phyloP scores from a whole-genome alignment of 2,329 filamentous ascomycete genomes.

The Diaporthe capsici region DNA sequence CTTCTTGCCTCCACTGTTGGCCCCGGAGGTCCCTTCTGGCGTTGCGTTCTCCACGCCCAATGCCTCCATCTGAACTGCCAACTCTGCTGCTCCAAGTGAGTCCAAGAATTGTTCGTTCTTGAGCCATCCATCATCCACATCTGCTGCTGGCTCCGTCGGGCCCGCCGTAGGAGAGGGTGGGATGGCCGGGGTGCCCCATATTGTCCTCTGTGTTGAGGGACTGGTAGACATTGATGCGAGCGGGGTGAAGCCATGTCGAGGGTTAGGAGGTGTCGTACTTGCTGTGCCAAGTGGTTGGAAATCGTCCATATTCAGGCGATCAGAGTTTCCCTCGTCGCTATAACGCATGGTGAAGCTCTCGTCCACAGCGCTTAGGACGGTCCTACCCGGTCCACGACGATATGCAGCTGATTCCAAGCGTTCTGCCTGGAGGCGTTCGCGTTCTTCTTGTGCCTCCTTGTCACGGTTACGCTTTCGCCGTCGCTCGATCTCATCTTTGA shows the following conservation, averaged over 20 bases:
- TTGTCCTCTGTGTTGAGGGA: conserved; percentile 81
- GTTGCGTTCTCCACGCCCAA: conserved; percentile 56
- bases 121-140: conserved; percentile 84
- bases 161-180: conserved; percentile 69
- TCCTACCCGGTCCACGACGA: conserved; percentile 62
- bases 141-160: conserved; percentile 51
- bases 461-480: conserved; percentile 84
- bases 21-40: conserved; percentile 43
- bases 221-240: conserved; percentile 86
- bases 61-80: conserved; percentile 71
- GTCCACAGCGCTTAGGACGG: conserved; percentile 56
- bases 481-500: conserved; percentile 81
- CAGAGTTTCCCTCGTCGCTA: conserved; percentile 49
- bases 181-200: conserved; percentile 90
- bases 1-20: conserved; percentile 52
- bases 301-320: conserved; percentile 67
- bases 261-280: conserved; percentile 68
- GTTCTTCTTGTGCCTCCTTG: conserved; percentile 88
- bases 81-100: conserved; percentile 73
- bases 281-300: conserved; percentile 74
- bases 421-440: conserved; percentile 86
- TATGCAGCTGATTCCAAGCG: conserved; percentile 81
- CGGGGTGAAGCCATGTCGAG: conserved; percentile 73
- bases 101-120: conserved; percentile 84
- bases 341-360: conserved; percentile 51